Evolutionary conservation across 208 protist species (phyloP).

Genomic region (Jaenimonas drosophilae): DNA sequence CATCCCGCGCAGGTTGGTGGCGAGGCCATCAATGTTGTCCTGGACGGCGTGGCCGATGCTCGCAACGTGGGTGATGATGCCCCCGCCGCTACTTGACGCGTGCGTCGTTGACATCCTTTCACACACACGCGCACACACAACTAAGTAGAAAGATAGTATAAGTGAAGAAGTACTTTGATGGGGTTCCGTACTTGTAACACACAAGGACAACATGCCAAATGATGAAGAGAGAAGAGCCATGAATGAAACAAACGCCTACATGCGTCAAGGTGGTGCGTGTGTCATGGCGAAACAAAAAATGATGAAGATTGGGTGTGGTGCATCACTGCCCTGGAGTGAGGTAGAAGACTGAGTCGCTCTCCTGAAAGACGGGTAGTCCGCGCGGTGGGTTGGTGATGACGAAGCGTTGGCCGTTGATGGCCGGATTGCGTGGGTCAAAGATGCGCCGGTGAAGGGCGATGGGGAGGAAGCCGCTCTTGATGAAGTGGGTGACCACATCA

Average conservation of each 20-base stretch:
- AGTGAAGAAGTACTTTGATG: neutral
- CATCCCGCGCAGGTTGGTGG: slow-evolving; percentile 6
- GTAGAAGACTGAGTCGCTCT: slow-evolving; percentile 62
- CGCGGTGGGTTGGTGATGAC: slow-evolving; percentile 75
- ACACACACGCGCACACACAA: neutral
- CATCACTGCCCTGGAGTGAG: slow-evolving; percentile 20
- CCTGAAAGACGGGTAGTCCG: slow-evolving; percentile 35
- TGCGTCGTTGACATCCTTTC: too few species aligned
- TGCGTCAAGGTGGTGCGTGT: neutral
- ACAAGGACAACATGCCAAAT: neutral
- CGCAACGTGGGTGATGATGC: neutral
- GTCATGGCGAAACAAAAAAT: slow-evolving; percentile 1
- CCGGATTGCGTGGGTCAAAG: slow-evolving; percentile 31
- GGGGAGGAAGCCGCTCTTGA: slow-evolving; percentile 53
- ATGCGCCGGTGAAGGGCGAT: slow-evolving; percentile 69
- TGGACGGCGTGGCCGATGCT: too few species aligned
- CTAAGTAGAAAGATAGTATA: neutral
- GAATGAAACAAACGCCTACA: neutral
- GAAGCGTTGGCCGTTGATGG: slow-evolving; percentile 63
- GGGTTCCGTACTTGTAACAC: neutral
- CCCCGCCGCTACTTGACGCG: too few species aligned
- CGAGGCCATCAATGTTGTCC: slow-evolving; percentile 8
- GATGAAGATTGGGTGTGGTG: neutral
- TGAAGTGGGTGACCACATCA: slow-evolving; percentile 58
- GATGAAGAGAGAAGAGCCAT: too few species aligned